Evolutionary conservation across 1,284 basidiomycete genomes (phyloP), one percentile per base, ranked within the genome.

Genomic region (Rugiboletus extremiorientalis): DNA sequence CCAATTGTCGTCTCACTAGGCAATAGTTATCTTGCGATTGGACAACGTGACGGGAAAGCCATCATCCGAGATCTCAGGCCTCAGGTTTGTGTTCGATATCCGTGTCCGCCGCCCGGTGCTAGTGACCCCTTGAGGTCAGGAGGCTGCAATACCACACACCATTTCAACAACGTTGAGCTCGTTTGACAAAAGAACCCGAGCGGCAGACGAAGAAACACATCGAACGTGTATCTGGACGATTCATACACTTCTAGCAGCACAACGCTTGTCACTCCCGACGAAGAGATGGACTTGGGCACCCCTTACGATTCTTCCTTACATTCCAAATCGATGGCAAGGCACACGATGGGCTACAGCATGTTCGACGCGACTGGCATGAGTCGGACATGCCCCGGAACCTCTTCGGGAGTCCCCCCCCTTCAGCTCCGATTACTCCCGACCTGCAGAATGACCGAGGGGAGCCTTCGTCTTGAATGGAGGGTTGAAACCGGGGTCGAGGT

Each of bases 401-500:
- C n/a, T 46, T 12, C 42, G 8, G 34, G 3, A 18, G 44, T 25
- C 5, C 15, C n/a, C 14, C 23, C 49, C 20, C 18, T 27, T n/a
- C n/a, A 5, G 28, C 34, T 7, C 25, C 22, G 25, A 45, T 25
- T 10, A 4, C 10, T 27, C 23, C 44, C 37, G 30, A 55, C 18
- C 5, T 8, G 25, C 38, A 22, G 8, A 56, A 37, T 1, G 50
- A 33, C 20, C 58, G 47, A 5, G 58, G 51, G 8, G 63, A 49
- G 61, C 43, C 53, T 71, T 14, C 68, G 67, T 25, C 61, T 65
- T 7, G 64, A 68, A n/a, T 70, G 66, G 66, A 66, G 68, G 67
- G 45, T 54, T 36, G 63, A 71, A n/a, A 36, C 47, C 8, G 53
- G 63, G 6, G 20, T 58, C 33, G 66, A 67, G 10, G 65, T 3